Evolutionary conservation across 164 flowering plant species (phyloP), one percentile per base, ranked within the genome.

Genomic region (Sextonia rubra): DNA sequence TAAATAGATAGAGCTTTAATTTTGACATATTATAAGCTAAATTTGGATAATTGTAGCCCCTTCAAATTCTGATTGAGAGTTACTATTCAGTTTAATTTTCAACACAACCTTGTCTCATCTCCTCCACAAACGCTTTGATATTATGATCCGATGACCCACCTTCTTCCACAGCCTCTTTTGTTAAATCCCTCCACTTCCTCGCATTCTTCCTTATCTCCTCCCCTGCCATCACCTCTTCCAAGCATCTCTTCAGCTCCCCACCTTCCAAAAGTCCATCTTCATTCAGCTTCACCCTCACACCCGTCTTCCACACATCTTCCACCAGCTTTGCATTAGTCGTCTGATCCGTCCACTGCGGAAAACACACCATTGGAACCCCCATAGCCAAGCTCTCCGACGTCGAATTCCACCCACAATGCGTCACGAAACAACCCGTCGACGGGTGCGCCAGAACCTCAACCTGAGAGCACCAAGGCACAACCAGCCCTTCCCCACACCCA

Each of bases 371-470:
- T 3, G 91, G 92, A 6, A 88, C 82, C 8, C 94, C 94, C 0
- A 64, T 63, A 1, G 44, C 77, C 52, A 90, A 8, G 27, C 89
- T 78, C 71, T 89, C 94, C 64, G 81, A 3, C 0, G 84, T 78
- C 65, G 94, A 89, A 63, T 89, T 89, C 94, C 94, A 89, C 17
- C 94, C 94, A 55, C 89, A 83, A 37, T 89, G 94, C 11, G 88
- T 85, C 71, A 89, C 73, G 56, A 86, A 87, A 62, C 94, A 90
- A 2, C 87, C 88, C 0, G 87, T 61, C 0, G 92, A 68, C 3
- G 72, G 71, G 67, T 90, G 94, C 0, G 66, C 47, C 37, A 90
- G 52, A 20, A 90, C 90, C 74, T 85, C 86, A 29, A 84, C 74
- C 66, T 90, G 87, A 2, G 78, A 47, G 63, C 85, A 84, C 89